Base-by-base conservation (phyloP, 73 alveolate genomes). In the Uronychia setigera region DNA sequence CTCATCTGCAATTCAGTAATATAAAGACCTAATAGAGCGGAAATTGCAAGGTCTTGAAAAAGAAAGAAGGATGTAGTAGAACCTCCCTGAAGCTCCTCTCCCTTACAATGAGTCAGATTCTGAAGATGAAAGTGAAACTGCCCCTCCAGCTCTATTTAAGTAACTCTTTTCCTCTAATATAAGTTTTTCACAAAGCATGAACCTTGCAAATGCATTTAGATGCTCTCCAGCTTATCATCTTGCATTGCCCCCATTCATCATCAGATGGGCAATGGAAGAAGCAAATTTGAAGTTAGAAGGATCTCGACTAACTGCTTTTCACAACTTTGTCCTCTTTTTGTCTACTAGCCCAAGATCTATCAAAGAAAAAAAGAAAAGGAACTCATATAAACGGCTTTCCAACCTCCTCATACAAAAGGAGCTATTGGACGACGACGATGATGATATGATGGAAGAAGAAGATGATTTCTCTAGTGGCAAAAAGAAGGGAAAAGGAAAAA, bases 311-410 rank as follows among this genome's bases (percentile, higher is more conserved):
- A 46, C 19, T 11, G 5, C 67, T 46, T 46, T 46, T 46, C 67
- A 46, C n/a, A 85, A 85, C 59, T 85, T 85, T 34, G 77, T 85
- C n/a, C 28, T 85, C 80, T 85, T 85, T 31, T 60, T 85, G 35
- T 1, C 77, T 46, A 31, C 57, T 29, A 85, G 57, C 30, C 81
- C 79, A 35, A 83, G 34, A 46, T 5, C 67, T 19, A 46, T 19
- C 5, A 46, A 19, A 46, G 67, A 46, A 5, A 46, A 46, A 46
- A 46, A 46, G 19, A 46, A 19, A 19, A 46, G 67, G 67, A 46
- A 46, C 19, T 11, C 67, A 5, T 46, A 46, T 46, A 46, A 46
- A 19, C 67, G 67, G 67, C 67, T 46, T 19, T 46, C 67, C 5
- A 11, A 5, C 67, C 67, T 46, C 19, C 67, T 46, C 67, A 19